Evolutionary conservation across 2,329 filamentous ascomycete genomes (phyloP).

Genomic region (Claviceps sorghi): DNA sequence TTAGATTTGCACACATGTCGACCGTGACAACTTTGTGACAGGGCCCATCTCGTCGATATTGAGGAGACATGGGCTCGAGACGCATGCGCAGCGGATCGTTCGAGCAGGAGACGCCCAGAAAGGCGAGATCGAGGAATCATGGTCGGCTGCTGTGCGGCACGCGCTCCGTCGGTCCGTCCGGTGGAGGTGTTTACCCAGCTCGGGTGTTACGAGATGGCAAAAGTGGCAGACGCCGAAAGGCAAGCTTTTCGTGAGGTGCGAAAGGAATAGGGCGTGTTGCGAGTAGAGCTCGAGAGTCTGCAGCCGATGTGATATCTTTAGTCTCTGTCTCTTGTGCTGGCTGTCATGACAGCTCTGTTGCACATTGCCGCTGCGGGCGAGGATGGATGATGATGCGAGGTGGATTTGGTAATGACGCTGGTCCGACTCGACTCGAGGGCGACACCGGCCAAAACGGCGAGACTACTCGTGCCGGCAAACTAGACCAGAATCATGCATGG

Average conservation of each 20-base stretch:
- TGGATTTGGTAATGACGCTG: conserved; percentile 18
- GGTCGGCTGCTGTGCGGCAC: conserved; percentile 5
- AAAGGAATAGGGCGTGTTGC: not conserved
- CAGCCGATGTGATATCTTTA: not conserved
- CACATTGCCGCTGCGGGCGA: conserved; percentile 20
- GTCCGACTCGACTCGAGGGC: conserved; percentile 3
- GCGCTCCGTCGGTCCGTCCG: too few species aligned
- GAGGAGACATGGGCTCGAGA: conserved; percentile 13
- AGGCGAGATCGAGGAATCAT: conserved; percentile 29
- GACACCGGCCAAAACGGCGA: conserved; percentile 6
- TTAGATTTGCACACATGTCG: conserved; percentile 19
- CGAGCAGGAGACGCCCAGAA: conserved; percentile 24
- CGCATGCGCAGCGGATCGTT: conserved; percentile 18
- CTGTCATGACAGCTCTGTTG: conserved; percentile 13
- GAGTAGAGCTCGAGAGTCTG: not conserved
- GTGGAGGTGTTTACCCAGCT: conserved; percentile 1
- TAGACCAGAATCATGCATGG: conserved; percentile 4
- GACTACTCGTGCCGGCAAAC: not conserved
- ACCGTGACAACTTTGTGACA: conserved; percentile 14
- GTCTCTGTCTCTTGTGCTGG: conserved; percentile 4
- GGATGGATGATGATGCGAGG: conserved; percentile 5
- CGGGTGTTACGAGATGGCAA: conserved; percentile 4
- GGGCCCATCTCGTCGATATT: conserved; percentile 14
- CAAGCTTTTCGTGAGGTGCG: not conserved
- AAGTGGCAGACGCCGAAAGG: not conserved